These are phyloP conservation scores for Aspergillus carlsbadensis DNA, from an alignment of 495 filamentous ascomycete species.

Conservation along the genomic window DNA sequence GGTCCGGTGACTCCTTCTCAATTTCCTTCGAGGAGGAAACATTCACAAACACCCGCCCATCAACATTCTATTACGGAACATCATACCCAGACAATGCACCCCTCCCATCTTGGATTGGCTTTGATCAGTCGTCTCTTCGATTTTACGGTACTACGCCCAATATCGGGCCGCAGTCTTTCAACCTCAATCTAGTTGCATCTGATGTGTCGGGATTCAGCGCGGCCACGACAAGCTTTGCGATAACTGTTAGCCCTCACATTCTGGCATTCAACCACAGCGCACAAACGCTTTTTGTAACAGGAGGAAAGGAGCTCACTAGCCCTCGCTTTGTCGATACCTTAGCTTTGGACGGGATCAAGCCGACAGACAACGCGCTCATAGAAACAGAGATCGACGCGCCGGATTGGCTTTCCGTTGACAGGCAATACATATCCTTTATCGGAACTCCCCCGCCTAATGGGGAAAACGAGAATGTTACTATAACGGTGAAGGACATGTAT, in stretches of 20 bases:
- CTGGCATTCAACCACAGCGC: slow-evolving; percentile 58
- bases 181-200: slow-evolving; percentile 73
- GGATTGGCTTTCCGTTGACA: slow-evolving; percentile 69
- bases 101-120: slow-evolving; percentile 82
- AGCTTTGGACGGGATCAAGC: slow-evolving; percentile 59
- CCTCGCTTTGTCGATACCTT: slow-evolving; percentile 52
- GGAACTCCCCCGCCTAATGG: slow-evolving; percentile 61
- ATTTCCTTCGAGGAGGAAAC: slow-evolving; percentile 49
- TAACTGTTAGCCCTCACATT: slow-evolving; percentile 68
- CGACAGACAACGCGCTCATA: slow-evolving; percentile 44
- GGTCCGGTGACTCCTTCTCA: slow-evolving; percentile 43
- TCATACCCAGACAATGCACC: slow-evolving; percentile 72
- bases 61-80: slow-evolving; percentile 71
- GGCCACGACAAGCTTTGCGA: slow-evolving; percentile 60
- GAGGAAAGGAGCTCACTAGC: slow-evolving; percentile 55
- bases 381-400: slow-evolving; percentile 56
- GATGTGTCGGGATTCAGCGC: slow-evolving; percentile 77
- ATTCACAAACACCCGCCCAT: slow-evolving; percentile 45
- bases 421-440: slow-evolving; percentile 56
- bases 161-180: slow-evolving; percentile 69
- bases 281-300: slow-evolving; percentile 58
- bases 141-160: slow-evolving; percentile 76
- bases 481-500: slow-evolving; percentile 63
- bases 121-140: slow-evolving; percentile 60
- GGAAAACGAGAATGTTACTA: slow-evolving; percentile 60